phyloP scores from a whole-genome alignment of 768 basidiomycete genomes.

The Boletus bicolor region DNA sequence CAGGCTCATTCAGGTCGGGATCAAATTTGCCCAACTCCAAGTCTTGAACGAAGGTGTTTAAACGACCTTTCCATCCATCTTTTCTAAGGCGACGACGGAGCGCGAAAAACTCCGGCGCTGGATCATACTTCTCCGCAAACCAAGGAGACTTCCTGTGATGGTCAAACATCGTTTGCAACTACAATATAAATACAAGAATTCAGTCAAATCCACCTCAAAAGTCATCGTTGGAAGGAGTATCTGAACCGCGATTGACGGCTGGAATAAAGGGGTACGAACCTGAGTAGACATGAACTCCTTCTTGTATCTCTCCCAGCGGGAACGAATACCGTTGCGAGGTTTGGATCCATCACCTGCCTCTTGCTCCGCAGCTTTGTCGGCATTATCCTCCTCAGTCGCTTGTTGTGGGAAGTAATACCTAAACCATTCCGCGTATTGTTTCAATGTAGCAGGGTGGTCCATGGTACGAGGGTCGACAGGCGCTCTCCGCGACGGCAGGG shows the following conservation, averaged over 20 bases:
- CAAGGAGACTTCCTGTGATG: constrained; percentile 94
- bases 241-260: constrained; percentile 4
- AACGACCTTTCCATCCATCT: constrained; percentile 78
- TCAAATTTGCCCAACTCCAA: constrained; percentile 86
- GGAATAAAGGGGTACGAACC: constrained; percentile 52
- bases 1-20: constrained; percentile 64
- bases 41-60: constrained; percentile 71
- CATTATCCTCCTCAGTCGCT: constrained; percentile 77
- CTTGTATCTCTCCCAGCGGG: constrained; percentile 91
- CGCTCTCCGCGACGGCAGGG: constrained; percentile 52
- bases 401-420: constrained; percentile 71
- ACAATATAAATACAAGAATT: constrained; percentile 40
- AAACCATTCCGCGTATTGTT: constrained; percentile 89
- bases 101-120: constrained; percentile 61
- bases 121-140: constrained; percentile 96
- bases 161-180: constrained; percentile 96
- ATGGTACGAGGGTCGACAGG: constrained; percentile 79
- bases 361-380: constrained; percentile 80
- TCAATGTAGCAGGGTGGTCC: constrained; percentile 76
- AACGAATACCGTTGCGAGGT: constrained; percentile 79
- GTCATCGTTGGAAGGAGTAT: constrained; percentile 12
- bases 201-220: constrained; percentile 18
- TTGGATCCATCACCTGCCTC: constrained; percentile 80
- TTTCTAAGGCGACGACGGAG: constrained; percentile 77
- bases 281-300: constrained; percentile 85